Base-by-base conservation (phyloP, 257 asterid species). In the Solanum raphanifolium region DNA sequence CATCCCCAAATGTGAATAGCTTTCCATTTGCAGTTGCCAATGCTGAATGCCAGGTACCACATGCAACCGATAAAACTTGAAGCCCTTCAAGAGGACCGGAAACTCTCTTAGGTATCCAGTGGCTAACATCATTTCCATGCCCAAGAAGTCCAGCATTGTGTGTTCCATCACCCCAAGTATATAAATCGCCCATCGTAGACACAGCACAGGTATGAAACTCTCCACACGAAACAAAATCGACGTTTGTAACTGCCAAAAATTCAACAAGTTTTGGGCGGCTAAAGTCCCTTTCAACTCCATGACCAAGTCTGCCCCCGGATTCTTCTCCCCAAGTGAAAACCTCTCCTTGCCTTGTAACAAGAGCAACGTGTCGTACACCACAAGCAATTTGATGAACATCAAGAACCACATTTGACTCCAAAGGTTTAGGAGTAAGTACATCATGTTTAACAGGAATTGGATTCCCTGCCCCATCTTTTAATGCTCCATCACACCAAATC, bases 321-420 rank as follows among this genome's bases (percentile, higher is more conserved):
- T 96, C 99, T 90, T 96, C 99, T 0, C 99, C 99, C 98, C 99
- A 97, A 2, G 98, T 95, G 87, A 93, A 95, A 87, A 97, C 96
- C 91, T 95, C 99, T 7, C 99, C 99, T 91, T 93, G 98, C 88
- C 97, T 92, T 1, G 99, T 95, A 81, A 97, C 98, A 65, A 97
- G 98, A 85, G 95, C 99, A 73, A 93, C 87, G 84, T 97, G 99
- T 55, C 98, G 93, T 39, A 89, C 94, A 10, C 99, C 99, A 89
- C 99, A 94, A n/a, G 98, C 90, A 72, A 97, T 93, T 90, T 95
- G 99, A 27, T 90, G 96, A 87, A 95, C 99, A 34, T 97, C 99
- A 27, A 94, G 95, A 62, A 94, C 98, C 75, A 95, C 95, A 89
- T 93, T 95, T 6, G 99, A 91, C 87, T 97, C 99, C 46, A 96